Evolutionary conservation across 805 yeast species (phyloP), one percentile per base, ranked within the genome.

Genomic region (Yarrowia alimentaria): DNA sequence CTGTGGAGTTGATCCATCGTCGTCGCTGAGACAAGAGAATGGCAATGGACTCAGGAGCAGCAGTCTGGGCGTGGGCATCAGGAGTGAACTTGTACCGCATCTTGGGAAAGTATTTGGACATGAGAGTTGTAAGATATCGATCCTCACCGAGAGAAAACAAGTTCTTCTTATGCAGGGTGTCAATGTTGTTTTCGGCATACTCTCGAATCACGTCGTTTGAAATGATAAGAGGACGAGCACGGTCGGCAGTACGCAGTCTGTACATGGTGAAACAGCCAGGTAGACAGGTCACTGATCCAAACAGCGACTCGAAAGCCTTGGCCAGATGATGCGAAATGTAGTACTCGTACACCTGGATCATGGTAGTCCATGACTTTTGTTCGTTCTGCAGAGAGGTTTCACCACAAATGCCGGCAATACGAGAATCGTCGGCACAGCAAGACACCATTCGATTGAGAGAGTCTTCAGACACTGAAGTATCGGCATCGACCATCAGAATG

Each of bases 1-100:
- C 81, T 0, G 84, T 79, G 6, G 83, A 79, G 62, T 79, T 79
- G 60, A 79, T 79, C 84, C 84, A 79, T 56, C 84, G 78, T 63
- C 81, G 77, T 58, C 81, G 73, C 62, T 76, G 81, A 3, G 81
- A 76, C 45, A 76, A 68, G 56, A 76, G 66, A 42, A 76, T 77
- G 52, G 61, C 63, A 60, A 77, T 74, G 31, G 68, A 66, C 53
- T 74, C 79, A 1, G 84, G 84, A 3, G 77, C 83, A 51, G 75
- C 67, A 1, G 84, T 79, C 57, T 73, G 69, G 60, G 81, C 78
- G 21, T 74, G 71, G 4, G 83, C 83, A 59, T 79, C 80, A 2
- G 81, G 74, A 3, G 76, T 73, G 58, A 79, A 79, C 51, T 76
- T 64, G 60, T 71, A 77, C 52, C 72, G 71, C 73, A 80, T 71